These are phyloP conservation scores for Talaromyces stipitatus DNA, from an alignment of 495 filamentous ascomycete genomes.

Conservation along the genomic window DNA sequence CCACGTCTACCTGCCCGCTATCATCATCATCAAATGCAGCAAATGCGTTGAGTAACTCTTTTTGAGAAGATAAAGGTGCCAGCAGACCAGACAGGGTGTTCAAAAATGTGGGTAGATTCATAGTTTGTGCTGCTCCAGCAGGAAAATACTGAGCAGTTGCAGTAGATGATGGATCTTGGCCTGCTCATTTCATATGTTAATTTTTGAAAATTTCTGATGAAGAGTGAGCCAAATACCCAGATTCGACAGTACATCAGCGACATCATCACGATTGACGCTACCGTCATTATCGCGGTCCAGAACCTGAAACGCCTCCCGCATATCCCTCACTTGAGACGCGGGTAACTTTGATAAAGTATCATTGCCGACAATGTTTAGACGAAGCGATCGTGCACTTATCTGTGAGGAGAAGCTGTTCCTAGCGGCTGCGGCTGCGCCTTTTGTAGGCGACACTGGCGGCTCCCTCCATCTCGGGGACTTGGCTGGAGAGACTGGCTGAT, in stretches of 20 bases:
- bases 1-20: slow-evolving; percentile 81
- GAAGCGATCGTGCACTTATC: neutral
- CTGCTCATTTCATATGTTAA: slow-evolving; percentile 20
- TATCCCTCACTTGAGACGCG: slow-evolving; percentile 59
- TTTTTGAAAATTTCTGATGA: neutral
- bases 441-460: slow-evolving; percentile 35
- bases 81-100: slow-evolving; percentile 66
- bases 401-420: slow-evolving; percentile 5
- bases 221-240: slow-evolving; percentile 46
- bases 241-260: slow-evolving; percentile 71
- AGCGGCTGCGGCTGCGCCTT: slow-evolving; percentile 13
- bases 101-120: slow-evolving; percentile 79
- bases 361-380: slow-evolving; percentile 12
- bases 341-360: slow-evolving; percentile 58
- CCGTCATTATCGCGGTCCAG: slow-evolving; percentile 78
- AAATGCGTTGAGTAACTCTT: slow-evolving; percentile 79
- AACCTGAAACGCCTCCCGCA: slow-evolving; percentile 82
- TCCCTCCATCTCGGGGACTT: slow-evolving; percentile 28
- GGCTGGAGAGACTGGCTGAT: slow-evolving; percentile 29
- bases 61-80: slow-evolving; percentile 59
- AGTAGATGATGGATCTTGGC: slow-evolving; percentile 49
- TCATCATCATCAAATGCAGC: slow-evolving; percentile 95
- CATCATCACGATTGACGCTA: slow-evolving; percentile 64
- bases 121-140: slow-evolving; percentile 51
- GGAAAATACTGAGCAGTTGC: slow-evolving; percentile 73